Conservation (phyloP, 2,329 filamentous ascomycete species). For the Ophiostoma populinum region DNA sequence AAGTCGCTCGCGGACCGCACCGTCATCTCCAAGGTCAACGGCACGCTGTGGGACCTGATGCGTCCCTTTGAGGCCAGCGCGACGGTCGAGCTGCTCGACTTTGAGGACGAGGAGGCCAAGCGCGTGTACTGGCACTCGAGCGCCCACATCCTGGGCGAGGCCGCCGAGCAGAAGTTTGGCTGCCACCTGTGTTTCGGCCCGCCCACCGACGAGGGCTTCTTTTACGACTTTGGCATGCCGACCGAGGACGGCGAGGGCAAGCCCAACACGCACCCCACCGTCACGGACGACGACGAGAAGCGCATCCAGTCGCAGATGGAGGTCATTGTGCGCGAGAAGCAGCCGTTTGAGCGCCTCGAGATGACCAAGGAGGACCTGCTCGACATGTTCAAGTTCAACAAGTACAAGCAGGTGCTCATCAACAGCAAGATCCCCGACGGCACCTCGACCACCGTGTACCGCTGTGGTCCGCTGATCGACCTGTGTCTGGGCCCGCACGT, state of each 20-base stretch:
- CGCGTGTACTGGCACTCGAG: slow-evolving; percentile 97
- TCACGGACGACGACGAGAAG: slow-evolving; percentile 66
- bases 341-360: slow-evolving; percentile 78
- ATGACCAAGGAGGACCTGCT: slow-evolving; percentile 81
- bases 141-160: slow-evolving; percentile 91
- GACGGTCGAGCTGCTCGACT: slow-evolving; percentile 69
- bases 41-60: slow-evolving; percentile 80
- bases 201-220: slow-evolving; percentile 81
- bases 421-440: slow-evolving; percentile 79
- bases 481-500: slow-evolving; percentile 91
- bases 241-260: slow-evolving; percentile 30
- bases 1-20: slow-evolving; percentile 75
- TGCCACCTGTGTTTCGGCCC: slow-evolving; percentile 90
- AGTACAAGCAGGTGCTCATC: slow-evolving; percentile 97
- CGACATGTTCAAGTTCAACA: slow-evolving; percentile 95
- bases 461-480: slow-evolving; percentile 86
- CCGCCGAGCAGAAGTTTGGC: slow-evolving; percentile 75
- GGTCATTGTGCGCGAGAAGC: slow-evolving; percentile 89
- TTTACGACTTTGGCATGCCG: slow-evolving; percentile 86
- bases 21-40: slow-evolving; percentile 73
- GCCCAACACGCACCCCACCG: slow-evolving; percentile 23
- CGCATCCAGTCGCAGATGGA: slow-evolving; percentile 64
- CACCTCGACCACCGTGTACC: slow-evolving; percentile 84
- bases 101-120: slow-evolving; percentile 57
- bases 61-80: slow-evolving; percentile 78